phyloP scores from a whole-genome alignment of 352 stramenopile species.

The Phytophthora sansomeana region DNA sequence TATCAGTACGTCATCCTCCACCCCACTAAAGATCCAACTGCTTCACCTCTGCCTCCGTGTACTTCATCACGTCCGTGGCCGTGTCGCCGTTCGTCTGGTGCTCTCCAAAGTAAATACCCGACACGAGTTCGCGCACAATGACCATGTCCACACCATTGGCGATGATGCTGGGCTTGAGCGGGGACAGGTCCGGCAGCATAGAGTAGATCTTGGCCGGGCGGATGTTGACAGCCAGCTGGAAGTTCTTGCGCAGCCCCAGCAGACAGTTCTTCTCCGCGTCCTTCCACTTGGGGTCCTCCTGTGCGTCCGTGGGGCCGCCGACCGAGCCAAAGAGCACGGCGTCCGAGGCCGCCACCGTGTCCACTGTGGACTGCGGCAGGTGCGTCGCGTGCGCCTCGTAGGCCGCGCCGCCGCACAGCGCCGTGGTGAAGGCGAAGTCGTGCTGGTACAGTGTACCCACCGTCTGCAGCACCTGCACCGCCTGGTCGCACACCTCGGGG shows the following conservation, averaged over 20 bases:
- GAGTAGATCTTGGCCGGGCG: constrained; percentile 98
- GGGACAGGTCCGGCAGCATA: constrained; percentile 97
- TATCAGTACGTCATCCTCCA: too few species aligned
- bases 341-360: constrained; percentile 90
- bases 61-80: constrained; percentile 97
- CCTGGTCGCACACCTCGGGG: constrained; percentile 97
- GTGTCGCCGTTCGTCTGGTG: constrained; percentile 76
- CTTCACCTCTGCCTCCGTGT: constrained; percentile 95
- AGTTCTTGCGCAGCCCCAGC: constrained; percentile 97
- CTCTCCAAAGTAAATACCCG: constrained; percentile 99
- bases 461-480: constrained; percentile 91
- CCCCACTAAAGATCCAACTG: too few species aligned
- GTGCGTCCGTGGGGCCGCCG: constrained; percentile 94
- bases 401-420: constrained; percentile 96
- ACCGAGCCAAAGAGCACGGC: constrained; percentile 98
- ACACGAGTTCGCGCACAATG: constrained; percentile 98
- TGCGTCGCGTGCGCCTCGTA: constrained; percentile 93
- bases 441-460: constrained; percentile 87
- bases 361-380: constrained; percentile 95
- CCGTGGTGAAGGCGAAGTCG: constrained; percentile 94
- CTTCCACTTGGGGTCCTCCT: constrained; percentile 91
- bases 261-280: constrained; percentile 96
- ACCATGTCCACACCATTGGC: constrained; percentile 98
- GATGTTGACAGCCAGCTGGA: constrained; percentile 98
- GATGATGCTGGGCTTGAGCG: constrained; percentile 97